phyloP scores from a whole-genome alignment of 176 grass and related monocot species.

The Bolboschoenus planiculmis region DNA sequence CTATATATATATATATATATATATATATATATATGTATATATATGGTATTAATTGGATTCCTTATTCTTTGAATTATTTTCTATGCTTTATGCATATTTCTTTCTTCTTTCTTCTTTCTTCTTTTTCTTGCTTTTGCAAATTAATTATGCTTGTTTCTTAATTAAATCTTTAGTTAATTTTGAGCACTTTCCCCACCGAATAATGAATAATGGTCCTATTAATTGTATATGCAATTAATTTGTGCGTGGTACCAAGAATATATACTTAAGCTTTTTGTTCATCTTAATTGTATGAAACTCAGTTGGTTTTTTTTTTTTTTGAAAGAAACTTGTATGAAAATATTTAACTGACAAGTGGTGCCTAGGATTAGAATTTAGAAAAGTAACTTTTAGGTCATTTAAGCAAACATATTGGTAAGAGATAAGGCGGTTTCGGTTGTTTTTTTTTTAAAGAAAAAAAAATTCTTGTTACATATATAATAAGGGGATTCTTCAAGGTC shows the following conservation, averaged over 20 bases:
- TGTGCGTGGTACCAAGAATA: constrained; percentile 9
- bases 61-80: background rate
- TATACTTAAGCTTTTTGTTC: background rate
- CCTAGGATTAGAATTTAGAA: too few relatives aligned
- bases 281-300: too few relatives aligned
- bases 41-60: too few relatives aligned
- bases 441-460: background rate
- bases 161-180: background rate
- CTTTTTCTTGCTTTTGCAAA: background rate
- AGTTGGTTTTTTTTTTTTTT: background rate
- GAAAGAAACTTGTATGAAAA: too few relatives aligned
- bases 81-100: background rate
- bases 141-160: too few relatives aligned
- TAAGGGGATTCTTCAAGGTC: background rate
- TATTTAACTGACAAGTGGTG: too few relatives aligned
- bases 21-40: background rate
- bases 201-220: background rate
- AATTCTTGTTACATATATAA: too few relatives aligned
- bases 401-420: too few relatives aligned
- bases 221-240: background rate
- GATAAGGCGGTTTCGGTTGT: background rate
- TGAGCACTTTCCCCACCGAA: background rate
- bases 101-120: background rate
- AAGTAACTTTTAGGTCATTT: too few relatives aligned
- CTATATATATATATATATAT: background rate